Evolutionary conservation across 192 early-diverging fungal genomes (phyloP), one percentile per base, ranked within the genome.

Genomic region (Coemansia sp.): DNA sequence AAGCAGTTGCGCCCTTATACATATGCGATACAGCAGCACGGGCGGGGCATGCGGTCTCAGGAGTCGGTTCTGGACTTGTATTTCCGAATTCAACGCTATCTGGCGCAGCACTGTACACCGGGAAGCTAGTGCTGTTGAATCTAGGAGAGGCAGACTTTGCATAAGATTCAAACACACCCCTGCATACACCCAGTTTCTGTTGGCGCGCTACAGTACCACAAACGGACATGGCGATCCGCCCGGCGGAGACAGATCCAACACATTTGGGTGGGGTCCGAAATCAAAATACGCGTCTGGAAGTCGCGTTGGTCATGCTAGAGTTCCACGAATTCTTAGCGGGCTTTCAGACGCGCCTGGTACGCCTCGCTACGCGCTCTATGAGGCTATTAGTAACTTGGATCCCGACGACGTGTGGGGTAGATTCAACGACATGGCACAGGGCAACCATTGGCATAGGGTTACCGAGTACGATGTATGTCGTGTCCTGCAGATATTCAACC

Each of bases 381-480:
- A 63, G 27, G 73, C 73, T 5, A 59, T 81, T 22, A 52, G 33
- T 14, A 24, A 57, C 17, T 20, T n/a, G 3, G 57, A 81, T 23
- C 53, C 70, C 11, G 62, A 81, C 6, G 67, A 51, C 21, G 67
- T 70, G 4, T 81, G 78, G 78, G 22, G 30, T 4, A 63, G 64
- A 31, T 75, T 81, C 46, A 63, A 68, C 31, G 66, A 64, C 3
- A 60, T 81, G 11, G 25, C 61, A 5, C 55, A 51, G 20, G 57
- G 61, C 66, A 33, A 52, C 0, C 74, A 74, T 11, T 82, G 74
- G 79, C 25, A 52, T 31, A 57, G 51, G 19, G 52, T 82, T 9
- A 64, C 64, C 2, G 79, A 82, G 22, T 55, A 70, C 27, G 79
- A 82, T 21, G 52, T 82, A 10, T 50, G 55, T n/a, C 74, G 67